A percentile compares a stretch with the other conserved stretches of the same genome.
Conservation (phyloP, 306 rosid genomes). For the Bauhinia variegata region DNA sequence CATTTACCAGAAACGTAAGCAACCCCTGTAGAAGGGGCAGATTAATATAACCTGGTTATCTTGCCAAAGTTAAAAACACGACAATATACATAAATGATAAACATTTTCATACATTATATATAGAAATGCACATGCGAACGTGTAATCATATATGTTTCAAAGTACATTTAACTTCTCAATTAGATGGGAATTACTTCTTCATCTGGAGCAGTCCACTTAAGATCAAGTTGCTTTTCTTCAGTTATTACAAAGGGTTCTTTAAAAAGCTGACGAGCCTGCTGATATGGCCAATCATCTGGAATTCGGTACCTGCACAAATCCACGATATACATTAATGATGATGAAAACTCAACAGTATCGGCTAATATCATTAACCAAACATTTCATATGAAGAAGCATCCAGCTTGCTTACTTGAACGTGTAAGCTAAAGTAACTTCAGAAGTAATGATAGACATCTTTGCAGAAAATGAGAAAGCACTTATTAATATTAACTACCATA, state of each 20-base stretch:
- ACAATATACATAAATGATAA: neutral
- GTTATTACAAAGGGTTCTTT: slow-evolving; percentile 74
- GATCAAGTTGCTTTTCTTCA: slow-evolving; percentile 70
- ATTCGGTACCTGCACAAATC: slow-evolving; percentile 74
- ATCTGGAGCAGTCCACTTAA: slow-evolving; percentile 94
- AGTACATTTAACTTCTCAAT: slow-evolving; percentile 34
- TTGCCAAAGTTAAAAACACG: slow-evolving; percentile 21
- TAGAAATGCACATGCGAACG: slow-evolving; percentile 14
- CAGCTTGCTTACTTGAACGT: neutral
- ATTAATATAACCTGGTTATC: slow-evolving; percentile 28
- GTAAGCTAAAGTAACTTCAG: slow-evolving; percentile 5
- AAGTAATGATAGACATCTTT: slow-evolving; percentile 1
- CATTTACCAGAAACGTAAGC: slow-evolving; percentile 77
- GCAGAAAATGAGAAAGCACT: neutral
- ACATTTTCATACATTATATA: neutral
- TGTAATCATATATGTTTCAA: slow-evolving; percentile 17
- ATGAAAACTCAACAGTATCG: slow-evolving; percentile 13
- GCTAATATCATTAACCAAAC: slow-evolving; percentile 25
- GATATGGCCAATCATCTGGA: slow-evolving; percentile 89
- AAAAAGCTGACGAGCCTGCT: slow-evolving; percentile 87
- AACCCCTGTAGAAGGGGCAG: slow-evolving; percentile 67
- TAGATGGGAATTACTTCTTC: slow-evolving; percentile 65
- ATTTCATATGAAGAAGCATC: slow-evolving; percentile 4
- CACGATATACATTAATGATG: slow-evolving; percentile 6
- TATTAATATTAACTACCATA: slow-evolving; percentile 1